Base-by-base conservation (phyloP, 306 rosid genomes). In the Glycine soja region DNA sequence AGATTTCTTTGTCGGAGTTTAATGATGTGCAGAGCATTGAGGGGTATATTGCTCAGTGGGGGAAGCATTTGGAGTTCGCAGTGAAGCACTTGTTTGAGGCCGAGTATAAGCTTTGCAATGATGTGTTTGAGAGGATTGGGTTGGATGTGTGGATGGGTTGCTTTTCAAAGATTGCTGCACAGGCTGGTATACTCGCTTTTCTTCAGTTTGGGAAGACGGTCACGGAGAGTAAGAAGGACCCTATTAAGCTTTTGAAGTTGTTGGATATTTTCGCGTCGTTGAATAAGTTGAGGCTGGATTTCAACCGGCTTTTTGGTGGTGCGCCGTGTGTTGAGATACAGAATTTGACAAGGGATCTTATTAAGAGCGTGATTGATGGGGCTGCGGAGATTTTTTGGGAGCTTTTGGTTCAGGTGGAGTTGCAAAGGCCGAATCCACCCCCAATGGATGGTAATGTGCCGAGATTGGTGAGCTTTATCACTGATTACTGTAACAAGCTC, bases 1-100 rank as follows among this genome's bases (percentile, higher is more conserved):
- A 92, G 88, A 90, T 93, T 54, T 93, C 99, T 0, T 84, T 90
- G 70, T 77, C 98, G 3, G 99, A 96, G 79, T 93, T 93, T 83
- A 96, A 96, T 87, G 94, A 96, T 70, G 98, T 96, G 82, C 98
- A 91, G 70, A 92, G 97, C 89, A 93, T 96, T 45, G 99, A 93
- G 76, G 98, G 88, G 53, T 90, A 93, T 82, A 93, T 96, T 52
- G 88, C 86, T 11, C 92, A 96, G 72, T 96, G 99, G 99, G 99
- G 99, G 53, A 96, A 80, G 86, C 99, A 96, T 90, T 87, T 96
- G 79, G 99, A 96, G 88, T 96, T 96, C 88, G 98, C 99, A 0
- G 99, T 96, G 88, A 96, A 96, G 75, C 99, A 96, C 80, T 92
- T 96, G 90, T 96, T 96, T 66, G 99, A 96, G 90, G 98, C 90